Evolutionary conservation across 108 stramenopile genomes (phyloP).

Genomic region (Cyclotella distinguenda): DNA sequence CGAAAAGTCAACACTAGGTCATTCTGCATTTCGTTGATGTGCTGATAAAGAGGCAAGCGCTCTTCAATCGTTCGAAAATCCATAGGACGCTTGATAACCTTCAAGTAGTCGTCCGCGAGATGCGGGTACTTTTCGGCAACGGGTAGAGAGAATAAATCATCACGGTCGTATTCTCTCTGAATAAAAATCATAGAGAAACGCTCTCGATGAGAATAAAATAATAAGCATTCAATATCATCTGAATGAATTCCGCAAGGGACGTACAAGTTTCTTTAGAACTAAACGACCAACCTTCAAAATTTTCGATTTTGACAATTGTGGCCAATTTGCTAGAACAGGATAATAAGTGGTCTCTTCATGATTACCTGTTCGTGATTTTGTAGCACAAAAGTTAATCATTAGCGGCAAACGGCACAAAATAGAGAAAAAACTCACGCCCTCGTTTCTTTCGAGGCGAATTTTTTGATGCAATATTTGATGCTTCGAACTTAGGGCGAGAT

Average conservation of each 20-base stretch:
- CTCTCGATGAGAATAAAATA: neutral
- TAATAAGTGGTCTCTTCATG: constrained; percentile 1
- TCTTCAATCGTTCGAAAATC: constrained; percentile 80
- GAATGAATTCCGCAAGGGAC: neutral
- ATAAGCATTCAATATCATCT: neutral
- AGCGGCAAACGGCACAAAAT: too few relatives aligned
- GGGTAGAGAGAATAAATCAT: constrained; percentile 50
- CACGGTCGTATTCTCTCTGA: constrained; percentile 37
- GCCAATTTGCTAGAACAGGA: constrained; percentile 30
- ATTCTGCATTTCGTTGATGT: constrained; percentile 64
- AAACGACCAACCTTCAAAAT: constrained; percentile 14
- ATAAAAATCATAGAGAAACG: constrained; percentile 1
- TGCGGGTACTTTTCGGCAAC: constrained; percentile 67
- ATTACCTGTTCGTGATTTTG: neutral
- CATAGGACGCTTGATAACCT: constrained; percentile 59
- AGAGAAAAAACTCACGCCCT: too few relatives aligned
- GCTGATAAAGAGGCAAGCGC: constrained; percentile 48
- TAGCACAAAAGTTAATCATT: too few relatives aligned
- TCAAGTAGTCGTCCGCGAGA: constrained; percentile 52
- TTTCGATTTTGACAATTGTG: constrained; percentile 12
- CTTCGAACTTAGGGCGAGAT: neutral
- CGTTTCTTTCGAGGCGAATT: constrained; percentile 18
- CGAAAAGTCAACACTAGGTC: constrained; percentile 68
- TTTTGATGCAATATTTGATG: neutral
- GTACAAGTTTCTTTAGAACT: constrained; percentile 30